Percentiles rank a stretch among this genome's conserved stretches.
phyloP scores from a whole-genome alignment of 768 basidiomycete genomes.

The Pleurotus djamor region DNA sequence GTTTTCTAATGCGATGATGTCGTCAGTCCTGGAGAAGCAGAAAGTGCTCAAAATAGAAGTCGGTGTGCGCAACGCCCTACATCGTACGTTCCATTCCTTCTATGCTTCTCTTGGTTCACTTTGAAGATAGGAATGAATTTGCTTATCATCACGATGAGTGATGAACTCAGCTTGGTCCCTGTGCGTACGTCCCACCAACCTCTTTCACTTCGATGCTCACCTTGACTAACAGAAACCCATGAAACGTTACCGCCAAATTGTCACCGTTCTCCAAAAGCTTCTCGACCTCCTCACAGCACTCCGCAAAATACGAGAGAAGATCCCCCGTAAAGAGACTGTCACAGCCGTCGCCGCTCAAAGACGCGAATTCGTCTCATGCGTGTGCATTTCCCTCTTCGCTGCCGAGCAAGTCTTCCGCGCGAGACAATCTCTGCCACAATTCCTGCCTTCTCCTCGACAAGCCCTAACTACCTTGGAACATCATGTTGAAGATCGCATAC shows the following conservation, averaged over 20 bases:
- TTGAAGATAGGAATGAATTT: slow-evolving; percentile 22
- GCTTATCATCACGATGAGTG: slow-evolving; percentile 38
- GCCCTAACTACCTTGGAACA: slow-evolving; percentile 32
- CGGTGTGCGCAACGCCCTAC: slow-evolving; percentile 35
- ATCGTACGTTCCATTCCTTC: slow-evolving; percentile 18
- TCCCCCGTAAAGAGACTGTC: slow-evolving; percentile 41
- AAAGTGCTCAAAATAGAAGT: slow-evolving; percentile 37
- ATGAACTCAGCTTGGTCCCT: slow-evolving; percentile 46
- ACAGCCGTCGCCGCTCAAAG: slow-evolving; percentile 32
- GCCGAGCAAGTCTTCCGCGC: slow-evolving; percentile 46
- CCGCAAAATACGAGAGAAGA: slow-evolving; percentile 44
- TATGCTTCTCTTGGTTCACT: neutral
- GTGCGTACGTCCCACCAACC: slow-evolving; percentile 23
- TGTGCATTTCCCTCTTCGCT: slow-evolving; percentile 46
- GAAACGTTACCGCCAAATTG: slow-evolving; percentile 34
- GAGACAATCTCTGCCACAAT: slow-evolving; percentile 46
- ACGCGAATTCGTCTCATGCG: slow-evolving; percentile 43
- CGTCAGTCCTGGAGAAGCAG: slow-evolving; percentile 20
- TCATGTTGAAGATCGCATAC: slow-evolving; percentile 30
- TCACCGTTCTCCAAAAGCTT: slow-evolving; percentile 33
- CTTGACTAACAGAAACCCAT: slow-evolving; percentile 38
- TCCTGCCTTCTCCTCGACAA: slow-evolving; percentile 41
- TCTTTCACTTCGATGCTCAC: neutral
- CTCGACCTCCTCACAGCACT: slow-evolving; percentile 43
- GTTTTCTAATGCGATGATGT: neutral